phyloP scores from a whole-genome alignment of 106 monocot species.

The Chionographis japonica region DNA sequence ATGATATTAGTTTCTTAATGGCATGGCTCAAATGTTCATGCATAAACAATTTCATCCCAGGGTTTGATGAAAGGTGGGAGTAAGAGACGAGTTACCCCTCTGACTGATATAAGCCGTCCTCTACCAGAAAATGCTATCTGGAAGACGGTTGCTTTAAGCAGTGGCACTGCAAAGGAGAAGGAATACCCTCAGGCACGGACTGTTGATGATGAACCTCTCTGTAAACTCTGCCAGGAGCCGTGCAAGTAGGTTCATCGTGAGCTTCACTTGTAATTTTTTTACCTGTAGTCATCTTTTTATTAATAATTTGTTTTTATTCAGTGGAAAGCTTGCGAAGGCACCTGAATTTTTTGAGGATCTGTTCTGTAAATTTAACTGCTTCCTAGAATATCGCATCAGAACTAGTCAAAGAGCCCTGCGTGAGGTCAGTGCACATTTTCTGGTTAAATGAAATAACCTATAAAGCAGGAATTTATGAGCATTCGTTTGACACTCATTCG shows the following conservation, averaged over 20 bases:
- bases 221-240: constrained; percentile 82
- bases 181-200: constrained; percentile 78
- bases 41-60: constrained; percentile 24
- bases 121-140: constrained; percentile 79
- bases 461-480: background rate
- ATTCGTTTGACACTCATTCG: background rate
- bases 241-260: constrained; percentile 57
- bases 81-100: constrained; percentile 70
- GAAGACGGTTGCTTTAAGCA: constrained; percentile 60
- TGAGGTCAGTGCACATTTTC: constrained; percentile 34
- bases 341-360: constrained; percentile 97
- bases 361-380: constrained; percentile 81
- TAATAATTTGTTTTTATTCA: constrained; percentile 22
- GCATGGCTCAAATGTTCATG: background rate
- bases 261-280: background rate
- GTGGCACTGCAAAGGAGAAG: constrained; percentile 52
- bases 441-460: background rate
- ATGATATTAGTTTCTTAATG: too few relatives aligned
- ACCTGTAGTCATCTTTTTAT: background rate
- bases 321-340: constrained; percentile 64
- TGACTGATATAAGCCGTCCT: constrained; percentile 51
- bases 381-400: constrained; percentile 72
- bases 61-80: constrained; percentile 94
- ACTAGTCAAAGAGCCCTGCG: constrained; percentile 77
- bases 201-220: constrained; percentile 53